Conservation (phyloP, 345 rosid genomes). For the Gossypium arboreum region DNA sequence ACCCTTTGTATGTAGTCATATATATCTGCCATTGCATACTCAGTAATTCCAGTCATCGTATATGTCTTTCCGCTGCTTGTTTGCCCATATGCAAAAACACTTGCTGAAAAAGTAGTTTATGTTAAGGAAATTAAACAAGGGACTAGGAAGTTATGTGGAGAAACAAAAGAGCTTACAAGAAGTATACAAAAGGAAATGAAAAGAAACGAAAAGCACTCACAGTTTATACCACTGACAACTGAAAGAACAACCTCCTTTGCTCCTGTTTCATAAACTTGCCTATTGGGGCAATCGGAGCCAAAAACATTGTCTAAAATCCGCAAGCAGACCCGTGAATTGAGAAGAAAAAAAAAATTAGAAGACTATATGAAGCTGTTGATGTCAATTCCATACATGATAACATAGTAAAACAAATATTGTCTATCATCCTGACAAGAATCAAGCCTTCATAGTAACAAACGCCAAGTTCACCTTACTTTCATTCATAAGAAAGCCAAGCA, state of each 20-base stretch:
- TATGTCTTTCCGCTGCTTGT: conserved; percentile 2
- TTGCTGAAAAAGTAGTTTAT: neutral
- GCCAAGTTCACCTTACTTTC: neutral
- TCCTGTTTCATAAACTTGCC: conserved; percentile 7
- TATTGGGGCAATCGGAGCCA: neutral
- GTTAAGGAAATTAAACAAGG: neutral
- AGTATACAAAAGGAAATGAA: neutral
- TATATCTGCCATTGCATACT: neutral
- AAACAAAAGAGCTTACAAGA: neutral
- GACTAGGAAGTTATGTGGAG: neutral
- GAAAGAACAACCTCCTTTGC: neutral
- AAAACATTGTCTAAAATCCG: neutral
- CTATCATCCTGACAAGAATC: neutral
- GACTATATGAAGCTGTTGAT: neutral
- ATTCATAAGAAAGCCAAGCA: neutral
- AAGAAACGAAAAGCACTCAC: neutral
- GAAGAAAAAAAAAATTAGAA: neutral
- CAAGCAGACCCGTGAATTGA: neutral
- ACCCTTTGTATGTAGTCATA: conserved; percentile 1
- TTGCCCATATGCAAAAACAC: conserved; percentile 5
- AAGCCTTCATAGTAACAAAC: neutral
- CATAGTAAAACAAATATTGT: neutral
- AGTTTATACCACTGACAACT: conserved; percentile 9
- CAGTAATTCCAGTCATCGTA: conserved; percentile 6
- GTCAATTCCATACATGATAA: neutral